Evolutionary conservation across 1,284 basidiomycete genomes (phyloP), one percentile per base, ranked within the genome.

Genomic region (Mycosarcoma mackinlayi): DNA sequence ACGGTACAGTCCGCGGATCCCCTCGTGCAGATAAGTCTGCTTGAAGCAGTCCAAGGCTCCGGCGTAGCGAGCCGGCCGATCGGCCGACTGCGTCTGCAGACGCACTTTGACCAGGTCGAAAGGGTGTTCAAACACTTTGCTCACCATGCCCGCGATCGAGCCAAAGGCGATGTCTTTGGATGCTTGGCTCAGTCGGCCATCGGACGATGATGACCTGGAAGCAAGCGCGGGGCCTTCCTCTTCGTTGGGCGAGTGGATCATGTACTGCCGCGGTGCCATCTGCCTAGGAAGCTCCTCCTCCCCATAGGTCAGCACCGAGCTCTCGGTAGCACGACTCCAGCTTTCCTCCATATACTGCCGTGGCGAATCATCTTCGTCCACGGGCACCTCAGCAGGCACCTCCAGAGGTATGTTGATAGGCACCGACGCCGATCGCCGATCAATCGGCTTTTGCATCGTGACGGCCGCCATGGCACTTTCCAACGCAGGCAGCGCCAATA

Each of bases 51-150:
- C 76, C 13, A 75, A 62, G 0, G 78, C 78, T 9, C 78, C 78
- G 0, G 55, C 50, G 39, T 80, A 80, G 19, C 69, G 67, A n/a
- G 73, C 54, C 5, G 69, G 72, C 3, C 46, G 49, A 37, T 77
- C 68, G 23, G 59, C 56, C 13, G 75, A 70, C 40, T 82, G 80
- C 18, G 80, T 80, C 60, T 82, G 80, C 34, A 82, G 48, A 3
- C 80, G 75, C 24, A 82, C 80, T 27, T 82, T 82, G 66, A 82
- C 76, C 18, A 82, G 61, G 40, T 82, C 80, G 30, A 81, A 81
- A 3, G 80, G 80, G 42, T 82, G 80, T 58, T 82, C 80, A 38
- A 82, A 72, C 6, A 80, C 62, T 38, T 82, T 82, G 53, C 76
- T 75, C 13, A 77, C 58, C 77, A 81, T 82, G 9, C 80, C 80